Conservation (phyloP, 768 basidiomycete species). For the Boletus pseudopeckii region DNA sequence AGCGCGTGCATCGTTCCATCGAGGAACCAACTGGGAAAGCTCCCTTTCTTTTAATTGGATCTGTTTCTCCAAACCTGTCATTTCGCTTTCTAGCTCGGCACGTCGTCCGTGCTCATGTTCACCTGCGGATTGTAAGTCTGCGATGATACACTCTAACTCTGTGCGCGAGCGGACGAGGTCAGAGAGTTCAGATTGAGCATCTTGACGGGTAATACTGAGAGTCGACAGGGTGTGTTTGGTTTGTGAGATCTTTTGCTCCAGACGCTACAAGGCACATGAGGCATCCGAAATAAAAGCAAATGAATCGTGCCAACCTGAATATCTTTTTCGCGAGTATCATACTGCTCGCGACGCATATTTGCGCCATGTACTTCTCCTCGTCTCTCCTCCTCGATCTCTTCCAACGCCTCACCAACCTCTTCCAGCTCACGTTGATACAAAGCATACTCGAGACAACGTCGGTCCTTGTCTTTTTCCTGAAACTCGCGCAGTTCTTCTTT, state of each 20-base stretch:
- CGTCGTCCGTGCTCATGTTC: constrained; percentile 63
- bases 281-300: background rate
- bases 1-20: constrained; percentile 60
- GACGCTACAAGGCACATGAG: constrained; percentile 43
- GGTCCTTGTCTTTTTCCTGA: constrained; percentile 92
- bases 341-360: constrained; percentile 79
- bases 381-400: constrained; percentile 82
- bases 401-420: constrained; percentile 82
- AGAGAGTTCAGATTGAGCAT: constrained; percentile 77
- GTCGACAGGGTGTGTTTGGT: constrained; percentile 71
- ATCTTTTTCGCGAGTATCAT: constrained; percentile 77
- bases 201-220: constrained; percentile 62
- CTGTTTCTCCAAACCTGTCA: constrained; percentile 54
- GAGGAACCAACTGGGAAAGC: constrained; percentile 62
- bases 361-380: constrained; percentile 79
- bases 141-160: constrained; percentile 79
- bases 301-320: constrained; percentile 55
- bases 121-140: constrained; percentile 68
- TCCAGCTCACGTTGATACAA: constrained; percentile 87
- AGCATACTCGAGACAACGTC: constrained; percentile 92
- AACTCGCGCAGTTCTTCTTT: constrained; percentile 97
- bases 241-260: constrained; percentile 71
- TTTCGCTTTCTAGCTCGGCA: constrained; percentile 60
- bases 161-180: constrained; percentile 84
- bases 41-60: constrained; percentile 61